Evolutionary conservation across 768 basidiomycete genomes (phyloP), one percentile per base, ranked within the genome.

Genomic region (Porpolomopsis calyptriformis): DNA sequence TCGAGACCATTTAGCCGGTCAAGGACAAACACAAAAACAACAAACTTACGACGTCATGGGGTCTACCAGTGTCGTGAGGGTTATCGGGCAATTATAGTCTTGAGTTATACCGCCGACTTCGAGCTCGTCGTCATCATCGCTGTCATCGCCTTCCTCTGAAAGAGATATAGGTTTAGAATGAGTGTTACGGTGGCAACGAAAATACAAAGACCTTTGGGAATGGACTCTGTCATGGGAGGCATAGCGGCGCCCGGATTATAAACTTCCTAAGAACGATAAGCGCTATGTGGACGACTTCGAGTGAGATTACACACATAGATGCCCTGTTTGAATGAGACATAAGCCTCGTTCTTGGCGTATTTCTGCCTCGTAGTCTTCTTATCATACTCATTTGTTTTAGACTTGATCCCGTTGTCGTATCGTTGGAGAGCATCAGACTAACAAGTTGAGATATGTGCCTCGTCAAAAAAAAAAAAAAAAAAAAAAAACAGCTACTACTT

Each of bases 61-160:
- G 42, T 94, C 70, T 18, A 70, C 71, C 31, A 89, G 70, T 11
- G 71, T 59, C 2, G 67, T 73, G 36, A 92, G 68, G 1, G 84
- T 80, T 41, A 98, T 66, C 2, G 91, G 92, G 53, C 91, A 94
- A 46, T 78, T 82, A 69, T 81, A 89, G 55, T 80, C 81, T 56
- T 87, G 85, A 4, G 80, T 84, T 23, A 81, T 73, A 20, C 89
- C 91, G 43, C 93, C 93, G 41, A 94, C 69, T 62, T 91, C 84
- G 25, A 98, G 63, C 10, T 96, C 93, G 43, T 91, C 86, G 25
- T 93, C 92, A 43, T 81, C 80, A 47, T 86, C 86, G 45, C 83
- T 86, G 24, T 74, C 79, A 51, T 90, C 88, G 8, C 78, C 86
- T 34, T 76, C 71, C 74, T 91, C 90, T 91, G 60, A n/a, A 45